Percentiles rank a stretch among this genome's conserved stretches.
Conservation (phyloP, 2,329 filamentous ascomycete genomes). For the Cladosporium austrohemisphaericum region DNA sequence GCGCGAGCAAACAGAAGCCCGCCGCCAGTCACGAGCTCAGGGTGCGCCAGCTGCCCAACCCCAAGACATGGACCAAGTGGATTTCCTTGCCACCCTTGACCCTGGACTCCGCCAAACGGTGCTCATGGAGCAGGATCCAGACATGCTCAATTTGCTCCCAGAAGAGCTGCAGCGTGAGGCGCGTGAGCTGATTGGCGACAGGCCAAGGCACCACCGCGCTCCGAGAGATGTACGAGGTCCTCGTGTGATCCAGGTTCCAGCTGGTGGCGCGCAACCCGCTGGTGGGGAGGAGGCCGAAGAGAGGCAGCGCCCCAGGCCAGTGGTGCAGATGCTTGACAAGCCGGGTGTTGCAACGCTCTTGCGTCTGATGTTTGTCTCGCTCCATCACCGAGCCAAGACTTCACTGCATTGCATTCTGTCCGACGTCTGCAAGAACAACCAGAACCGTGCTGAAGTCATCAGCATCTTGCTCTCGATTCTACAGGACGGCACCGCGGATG, state of each 20-base stretch:
- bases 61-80: conserved; percentile 86
- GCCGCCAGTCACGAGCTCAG: conserved; percentile 56
- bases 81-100: conserved; percentile 86
- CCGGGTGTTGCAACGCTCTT: conserved; percentile 91
- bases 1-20: conserved; percentile 76
- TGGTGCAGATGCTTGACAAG: conserved; percentile 96
- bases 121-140: conserved; percentile 76
- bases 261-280: background rate
- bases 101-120: conserved; percentile 80
- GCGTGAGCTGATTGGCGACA: conserved; percentile 61
- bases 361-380: conserved; percentile 96
- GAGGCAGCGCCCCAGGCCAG: conserved; percentile 52
- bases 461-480: conserved; percentile 89
- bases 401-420: conserved; percentile 84
- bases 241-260: conserved; percentile 13
- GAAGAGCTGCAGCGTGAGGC: conserved; percentile 84
- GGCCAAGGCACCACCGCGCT: conserved; percentile 26
- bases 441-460: conserved; percentile 90
- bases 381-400: conserved; percentile 78
- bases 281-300: conserved; percentile 3
- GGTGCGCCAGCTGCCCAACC: conserved; percentile 49
- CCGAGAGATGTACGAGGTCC: background rate
- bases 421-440: conserved; percentile 92
- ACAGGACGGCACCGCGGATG: conserved; percentile 90
- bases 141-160: conserved; percentile 77